Percentiles rank a stretch among this genome's conserved stretches.
These are phyloP conservation scores for Penicillium canescens DNA, from an alignment of 495 filamentous ascomycete species.

Conservation along the genomic window DNA sequence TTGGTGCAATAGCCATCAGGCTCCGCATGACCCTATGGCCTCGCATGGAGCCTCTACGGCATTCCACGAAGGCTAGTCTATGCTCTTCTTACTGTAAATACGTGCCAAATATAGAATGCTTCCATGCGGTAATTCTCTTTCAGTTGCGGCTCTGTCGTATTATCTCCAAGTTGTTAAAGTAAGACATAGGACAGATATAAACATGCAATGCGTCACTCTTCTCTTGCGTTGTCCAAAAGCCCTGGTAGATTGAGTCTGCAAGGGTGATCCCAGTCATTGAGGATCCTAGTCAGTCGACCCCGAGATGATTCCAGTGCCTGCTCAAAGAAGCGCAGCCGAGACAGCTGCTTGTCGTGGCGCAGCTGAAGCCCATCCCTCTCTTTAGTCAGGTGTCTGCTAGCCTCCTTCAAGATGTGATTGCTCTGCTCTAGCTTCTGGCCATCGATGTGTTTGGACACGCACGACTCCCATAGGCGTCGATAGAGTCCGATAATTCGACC, in stretches of 20 bases:
- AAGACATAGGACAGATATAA: not conserved
- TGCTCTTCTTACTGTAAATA: too few relatives aligned
- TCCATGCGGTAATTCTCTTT: not conserved
- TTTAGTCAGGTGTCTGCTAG: slow-evolving; percentile 1
- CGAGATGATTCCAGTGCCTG: slow-evolving; percentile 5
- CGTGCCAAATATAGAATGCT: too few relatives aligned
- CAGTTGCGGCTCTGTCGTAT: not conserved
- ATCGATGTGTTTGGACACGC: slow-evolving; percentile 5
- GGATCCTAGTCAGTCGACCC: not conserved
- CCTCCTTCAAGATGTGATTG: slow-evolving; percentile 3
- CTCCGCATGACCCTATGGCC: not conserved
- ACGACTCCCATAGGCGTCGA: slow-evolving; percentile 1
- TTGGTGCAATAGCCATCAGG: too few relatives aligned
- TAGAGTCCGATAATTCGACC: not conserved
- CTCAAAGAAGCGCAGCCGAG: slow-evolving; percentile 4
- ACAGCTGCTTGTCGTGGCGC: slow-evolving; percentile 9
- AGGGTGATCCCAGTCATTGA: slow-evolving; percentile 7
- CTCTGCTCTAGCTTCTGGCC: not conserved
- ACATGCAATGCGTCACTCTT: not conserved
- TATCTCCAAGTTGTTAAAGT: not conserved
- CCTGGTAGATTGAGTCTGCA: slow-evolving; percentile 6
- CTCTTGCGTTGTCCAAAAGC: not conserved
- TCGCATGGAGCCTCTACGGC: not conserved
- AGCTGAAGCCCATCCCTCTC: slow-evolving; percentile 9
- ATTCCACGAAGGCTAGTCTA: too few relatives aligned